These are phyloP conservation scores for Gossypium rotundifolium DNA, from an alignment of 345 rosid genomes.

Conservation along the genomic window DNA sequence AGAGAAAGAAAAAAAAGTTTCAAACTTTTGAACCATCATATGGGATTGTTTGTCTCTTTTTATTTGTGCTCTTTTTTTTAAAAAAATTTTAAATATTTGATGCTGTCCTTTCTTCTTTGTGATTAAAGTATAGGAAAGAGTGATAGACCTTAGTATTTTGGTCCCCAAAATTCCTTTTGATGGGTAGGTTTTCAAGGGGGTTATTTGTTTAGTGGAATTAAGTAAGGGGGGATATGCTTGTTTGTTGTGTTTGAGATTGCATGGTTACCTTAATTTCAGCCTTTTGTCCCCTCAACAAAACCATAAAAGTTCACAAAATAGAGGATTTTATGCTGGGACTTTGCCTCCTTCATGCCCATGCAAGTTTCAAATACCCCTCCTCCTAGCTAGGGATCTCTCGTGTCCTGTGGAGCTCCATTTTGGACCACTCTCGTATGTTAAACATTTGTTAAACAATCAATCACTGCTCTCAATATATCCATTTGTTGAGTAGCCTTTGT, in stretches of 20 bases:
- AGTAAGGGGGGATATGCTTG: conserved; percentile 26
- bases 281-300: conserved; percentile 66
- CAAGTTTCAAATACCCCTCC: conserved; percentile 16
- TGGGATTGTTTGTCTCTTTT: conserved; percentile 9
- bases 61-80: neutral
- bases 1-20: neutral
- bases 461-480: neutral
- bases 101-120: neutral
- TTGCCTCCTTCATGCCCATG: conserved; percentile 44
- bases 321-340: conserved; percentile 28
- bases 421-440: conserved; percentile 26
- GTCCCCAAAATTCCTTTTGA: conserved; percentile 36
- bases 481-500: neutral
- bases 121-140: conserved; percentile 15
- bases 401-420: conserved; percentile 28
- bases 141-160: conserved; percentile 10
- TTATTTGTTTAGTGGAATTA: conserved; percentile 38
- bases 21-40: conserved; percentile 9
- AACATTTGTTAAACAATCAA: too few relatives aligned
- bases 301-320: conserved; percentile 48
- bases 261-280: conserved; percentile 52
- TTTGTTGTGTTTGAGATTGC: conserved; percentile 28
- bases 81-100: neutral
- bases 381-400: conserved; percentile 38
- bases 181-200: conserved; percentile 28